Evolutionary conservation across 371 early-diverging fungal species (phyloP).

Genomic region (Rhizopus delemar): DNA sequence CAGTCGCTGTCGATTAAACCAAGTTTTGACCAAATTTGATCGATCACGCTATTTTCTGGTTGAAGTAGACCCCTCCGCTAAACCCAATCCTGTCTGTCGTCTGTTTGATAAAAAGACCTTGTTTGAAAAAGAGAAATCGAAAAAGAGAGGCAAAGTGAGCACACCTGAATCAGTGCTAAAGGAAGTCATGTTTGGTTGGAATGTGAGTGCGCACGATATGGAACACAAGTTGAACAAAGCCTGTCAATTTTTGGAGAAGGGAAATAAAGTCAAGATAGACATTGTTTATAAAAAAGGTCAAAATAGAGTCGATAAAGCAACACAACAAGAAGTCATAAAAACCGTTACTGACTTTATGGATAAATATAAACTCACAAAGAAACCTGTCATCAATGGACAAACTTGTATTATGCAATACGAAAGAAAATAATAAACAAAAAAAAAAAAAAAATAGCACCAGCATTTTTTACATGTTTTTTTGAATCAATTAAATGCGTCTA

Average conservation of each 20-base stretch:
- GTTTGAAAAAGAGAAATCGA: constrained; percentile 55
- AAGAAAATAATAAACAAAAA: constrained; percentile 18
- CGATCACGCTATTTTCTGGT: constrained; percentile 52
- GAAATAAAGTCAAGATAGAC: constrained; percentile 58
- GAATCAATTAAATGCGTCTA: too few relatives aligned
- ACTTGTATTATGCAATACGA: constrained; percentile 44
- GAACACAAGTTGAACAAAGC: constrained; percentile 57
- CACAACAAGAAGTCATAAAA: constrained; percentile 28
- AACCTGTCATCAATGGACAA: constrained; percentile 29
- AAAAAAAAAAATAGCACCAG: too few relatives aligned
- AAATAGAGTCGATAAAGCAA: constrained; percentile 23
- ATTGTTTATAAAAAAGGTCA: constrained; percentile 57
- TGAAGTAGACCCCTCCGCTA: constrained; percentile 51
- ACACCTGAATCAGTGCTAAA: constrained; percentile 47
- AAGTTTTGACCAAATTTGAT: constrained; percentile 44
- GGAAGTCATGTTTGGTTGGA: constrained; percentile 63
- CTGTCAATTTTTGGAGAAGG: constrained; percentile 58
- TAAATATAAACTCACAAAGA: constrained; percentile 38
- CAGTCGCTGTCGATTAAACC: constrained; percentile 31
- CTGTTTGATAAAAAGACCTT: constrained; percentile 56
- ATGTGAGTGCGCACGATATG: constrained; percentile 59
- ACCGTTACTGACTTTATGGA: constrained; percentile 22
- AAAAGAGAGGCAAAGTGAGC: constrained; percentile 49
- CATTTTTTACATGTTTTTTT: too few relatives aligned
- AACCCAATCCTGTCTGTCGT: constrained; percentile 57